Evolutionary conservation across 1,284 basidiomycete genomes (phyloP).

Genomic region (Coniophora puteana): DNA sequence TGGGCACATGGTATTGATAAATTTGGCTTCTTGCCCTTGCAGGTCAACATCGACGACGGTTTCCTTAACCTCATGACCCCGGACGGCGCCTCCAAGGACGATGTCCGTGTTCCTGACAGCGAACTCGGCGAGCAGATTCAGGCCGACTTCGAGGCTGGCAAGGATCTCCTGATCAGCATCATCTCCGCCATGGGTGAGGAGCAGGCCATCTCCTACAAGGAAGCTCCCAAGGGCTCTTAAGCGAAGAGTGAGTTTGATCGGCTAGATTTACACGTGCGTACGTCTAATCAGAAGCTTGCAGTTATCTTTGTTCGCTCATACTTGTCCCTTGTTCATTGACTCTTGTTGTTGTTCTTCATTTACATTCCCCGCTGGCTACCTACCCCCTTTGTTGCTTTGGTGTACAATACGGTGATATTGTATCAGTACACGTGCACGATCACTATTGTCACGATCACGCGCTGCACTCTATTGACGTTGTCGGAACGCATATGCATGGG

Average conservation of each 20-base stretch:
- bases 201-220: conserved; percentile 86
- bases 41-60: conserved; percentile 86
- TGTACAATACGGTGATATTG: too few relatives aligned
- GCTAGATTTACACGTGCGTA: background rate
- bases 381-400: too few relatives aligned
- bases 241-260: background rate
- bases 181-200: conserved; percentile 92
- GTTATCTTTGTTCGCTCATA: too few relatives aligned
- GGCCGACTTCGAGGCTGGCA: conserved; percentile 78
- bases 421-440: too few relatives aligned
- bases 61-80: conserved; percentile 93
- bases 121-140: conserved; percentile 80
- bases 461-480: too few relatives aligned
- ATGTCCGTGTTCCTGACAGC: conserved; percentile 90
- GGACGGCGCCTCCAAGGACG: conserved; percentile 89
- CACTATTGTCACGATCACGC: too few relatives aligned
- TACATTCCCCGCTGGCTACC: background rate
- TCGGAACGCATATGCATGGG: too few relatives aligned
- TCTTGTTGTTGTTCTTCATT: background rate
- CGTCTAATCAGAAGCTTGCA: background rate
- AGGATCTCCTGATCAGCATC: conserved; percentile 88
- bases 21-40: conserved; percentile 6
- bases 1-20: conserved; percentile 11
- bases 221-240: conserved; percentile 64
- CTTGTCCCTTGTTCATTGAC: too few relatives aligned